These are phyloP conservation scores for Colletotrichum cereale DNA, from an alignment of 2,329 filamentous ascomycete species.

Conservation along the genomic window DNA sequence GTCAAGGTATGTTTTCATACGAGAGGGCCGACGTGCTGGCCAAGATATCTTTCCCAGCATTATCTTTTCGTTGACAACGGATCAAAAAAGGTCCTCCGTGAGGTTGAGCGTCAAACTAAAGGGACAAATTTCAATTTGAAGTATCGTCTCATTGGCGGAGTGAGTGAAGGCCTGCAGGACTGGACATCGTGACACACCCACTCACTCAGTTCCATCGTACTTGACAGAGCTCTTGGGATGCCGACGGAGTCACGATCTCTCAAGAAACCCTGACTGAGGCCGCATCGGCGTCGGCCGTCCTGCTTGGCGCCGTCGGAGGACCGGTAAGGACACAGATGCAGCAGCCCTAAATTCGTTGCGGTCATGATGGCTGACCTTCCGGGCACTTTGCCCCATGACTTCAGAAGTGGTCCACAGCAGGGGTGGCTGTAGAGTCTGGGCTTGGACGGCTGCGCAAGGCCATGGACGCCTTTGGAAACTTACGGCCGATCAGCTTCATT, in stretches of 20 bases:
- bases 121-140: constrained; percentile 88
- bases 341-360: constrained; percentile 77
- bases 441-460: constrained; percentile 92
- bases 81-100: constrained; percentile 69
- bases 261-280: constrained; percentile 85
- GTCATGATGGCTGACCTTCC: not conserved
- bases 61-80: constrained; percentile 56
- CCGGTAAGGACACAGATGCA: constrained; percentile 90
- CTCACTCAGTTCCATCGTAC: not conserved
- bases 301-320: constrained; percentile 95
- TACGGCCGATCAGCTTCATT: constrained; percentile 95
- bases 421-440: constrained; percentile 67
- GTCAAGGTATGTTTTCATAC: constrained; percentile 74
- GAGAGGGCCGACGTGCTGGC: not conserved
- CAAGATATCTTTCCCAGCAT: not conserved
- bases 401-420: not conserved
- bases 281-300: constrained; percentile 82
- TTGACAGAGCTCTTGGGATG: constrained; percentile 87
- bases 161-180: constrained; percentile 63
- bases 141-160: constrained; percentile 90
- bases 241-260: constrained; percentile 81
- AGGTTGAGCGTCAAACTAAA: constrained; percentile 78
- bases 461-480: constrained; percentile 93
- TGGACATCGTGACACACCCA: not conserved
- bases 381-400: not conserved